Base-by-base conservation (phyloP, 192 early-diverging fungal genomes). In the Funneliformis mosseae region DNA sequence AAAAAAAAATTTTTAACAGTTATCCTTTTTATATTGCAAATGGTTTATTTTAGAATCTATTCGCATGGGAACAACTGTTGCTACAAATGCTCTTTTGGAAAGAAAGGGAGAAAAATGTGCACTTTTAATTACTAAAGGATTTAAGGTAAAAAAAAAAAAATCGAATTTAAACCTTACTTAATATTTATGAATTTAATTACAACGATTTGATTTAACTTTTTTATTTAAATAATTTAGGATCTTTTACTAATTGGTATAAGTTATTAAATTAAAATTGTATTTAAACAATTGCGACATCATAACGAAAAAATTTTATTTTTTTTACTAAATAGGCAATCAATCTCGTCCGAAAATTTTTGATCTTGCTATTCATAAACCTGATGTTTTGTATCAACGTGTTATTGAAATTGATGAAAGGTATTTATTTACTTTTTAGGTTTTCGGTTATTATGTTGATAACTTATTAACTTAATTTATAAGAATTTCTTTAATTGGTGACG, bases 61-160 rank as follows among this genome's bases (percentile, higher is more conserved):
- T 61, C 90, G 96, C 18, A 97, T 99, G 96, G 97, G 96, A 73
- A 99, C 97, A 0, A 99, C 97, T 0, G 97, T 99, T 5, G 97
- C 97, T 4, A 99, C 97, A 2, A 99, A 99, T 81, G 96, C 97
- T 8, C 84, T 95, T 5, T 84, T 95, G 80, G 94, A 96, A 85
- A 86, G 93, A 48, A 96, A 95, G 79, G 98, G 98, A 5, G 97
- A 97, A 88, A 90, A 87, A 23, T 93, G 92, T 81, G 97, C 93
- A 8, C 84, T 99, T 71, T 80, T 99, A 16, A 97, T 95, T 67
- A 97, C 96, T 0, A 93, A 92, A 81, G 98, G 98, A 7, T 98
- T 98, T 86, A 93, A 92, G 80, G 96, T 94, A 86, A 8, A 28
- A 23, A n/a, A 43, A 1, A 55, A 7, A 14, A 0, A 16, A 50